phyloP scores from a whole-genome alignment of 2,329 filamentous ascomycete species.

The Cytospora paraplurivora region DNA sequence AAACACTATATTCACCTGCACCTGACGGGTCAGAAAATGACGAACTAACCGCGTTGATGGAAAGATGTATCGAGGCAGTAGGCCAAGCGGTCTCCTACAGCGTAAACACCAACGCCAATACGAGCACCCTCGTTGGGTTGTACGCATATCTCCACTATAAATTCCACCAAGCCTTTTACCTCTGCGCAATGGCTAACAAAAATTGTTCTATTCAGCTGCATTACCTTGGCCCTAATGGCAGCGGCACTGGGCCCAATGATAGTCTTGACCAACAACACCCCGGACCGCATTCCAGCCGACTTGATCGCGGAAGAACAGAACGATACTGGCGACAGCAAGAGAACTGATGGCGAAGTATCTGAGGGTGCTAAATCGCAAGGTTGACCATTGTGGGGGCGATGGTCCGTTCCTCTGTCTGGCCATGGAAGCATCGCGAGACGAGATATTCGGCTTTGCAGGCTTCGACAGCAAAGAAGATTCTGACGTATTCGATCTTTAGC shows the following conservation, averaged over 20 bases:
- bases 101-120: conserved; percentile 45
- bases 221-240: conserved; percentile 43
- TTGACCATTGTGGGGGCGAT: no score
- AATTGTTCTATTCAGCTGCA: conserved; percentile 35
- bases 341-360: background rate
- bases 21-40: background rate
- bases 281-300: conserved; percentile 44
- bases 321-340: conserved; percentile 19
- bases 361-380: background rate
- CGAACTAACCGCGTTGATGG: background rate
- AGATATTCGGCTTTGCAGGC: no score
- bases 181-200: background rate
- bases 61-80: conserved; percentile 43
- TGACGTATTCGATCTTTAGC: no score
- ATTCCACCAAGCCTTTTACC: background rate
- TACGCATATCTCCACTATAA: conserved; percentile 31
- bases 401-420: no score
- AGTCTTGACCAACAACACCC: conserved; percentile 43
- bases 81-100: conserved; percentile 45
- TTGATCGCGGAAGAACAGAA: conserved; percentile 40
- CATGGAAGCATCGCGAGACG: no score
- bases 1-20: background rate
- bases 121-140: conserved; percentile 43
- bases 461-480: no score
- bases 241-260: conserved; percentile 41